Percentiles rank a stretch among this genome's conserved stretches.
Evolutionary conservation across 495 filamentous ascomycete species (phyloP).

Genomic region (Xylaria longipes): DNA sequence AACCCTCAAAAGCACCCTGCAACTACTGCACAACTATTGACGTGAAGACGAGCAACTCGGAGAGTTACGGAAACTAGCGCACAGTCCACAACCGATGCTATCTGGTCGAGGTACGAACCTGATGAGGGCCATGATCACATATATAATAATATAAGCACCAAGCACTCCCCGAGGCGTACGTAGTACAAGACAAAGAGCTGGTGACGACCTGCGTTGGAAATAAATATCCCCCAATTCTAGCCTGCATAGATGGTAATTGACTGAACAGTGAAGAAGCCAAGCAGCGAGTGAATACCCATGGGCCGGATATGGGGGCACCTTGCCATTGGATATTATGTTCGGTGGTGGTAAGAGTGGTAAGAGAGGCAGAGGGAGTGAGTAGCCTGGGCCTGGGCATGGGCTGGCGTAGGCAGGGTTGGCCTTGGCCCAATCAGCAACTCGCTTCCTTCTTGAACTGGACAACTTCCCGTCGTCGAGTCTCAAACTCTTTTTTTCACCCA

Average conservation of each 20-base stretch:
- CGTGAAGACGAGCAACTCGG: not conserved
- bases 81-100: not conserved
- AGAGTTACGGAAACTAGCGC: not conserved
- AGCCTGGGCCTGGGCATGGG: not conserved
- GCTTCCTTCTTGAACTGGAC: conserved; percentile 29
- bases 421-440: conserved; percentile 27
- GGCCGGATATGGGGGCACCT: not conserved
- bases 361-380: not conserved
- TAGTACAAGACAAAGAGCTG: not conserved
- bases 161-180: not conserved
- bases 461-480: conserved; percentile 21
- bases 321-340: not conserved
- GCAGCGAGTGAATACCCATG: not conserved
- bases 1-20: not conserved
- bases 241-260: not conserved
- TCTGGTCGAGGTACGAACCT: conserved; percentile 2
- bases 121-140: not conserved
- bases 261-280: no score
- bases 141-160: not conserved
- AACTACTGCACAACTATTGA: not conserved
- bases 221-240: not conserved
- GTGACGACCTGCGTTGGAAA: not conserved
- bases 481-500: conserved; percentile 20
- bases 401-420: conserved; percentile 13
- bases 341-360: not conserved